These are phyloP conservation scores for Blastocystis sp. DNA, from an alignment of 352 stramenopile genomes.

Conservation along the genomic window DNA sequence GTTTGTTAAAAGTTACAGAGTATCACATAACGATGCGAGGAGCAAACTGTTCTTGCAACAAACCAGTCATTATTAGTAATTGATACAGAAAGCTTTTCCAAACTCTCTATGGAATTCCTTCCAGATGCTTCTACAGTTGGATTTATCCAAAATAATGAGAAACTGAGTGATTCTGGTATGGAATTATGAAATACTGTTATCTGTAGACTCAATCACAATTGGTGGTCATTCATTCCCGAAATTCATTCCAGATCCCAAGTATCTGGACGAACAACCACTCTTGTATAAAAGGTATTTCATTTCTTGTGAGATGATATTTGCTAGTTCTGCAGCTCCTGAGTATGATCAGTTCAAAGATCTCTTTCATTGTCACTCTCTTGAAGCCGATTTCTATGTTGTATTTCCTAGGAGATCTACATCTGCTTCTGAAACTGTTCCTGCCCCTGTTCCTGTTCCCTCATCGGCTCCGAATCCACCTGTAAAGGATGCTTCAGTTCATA, in stretches of 20 bases:
- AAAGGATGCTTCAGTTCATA: neutral
- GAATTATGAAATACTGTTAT: neutral
- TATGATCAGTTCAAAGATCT: slow-evolving; percentile 32
- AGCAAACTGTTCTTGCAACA: no score
- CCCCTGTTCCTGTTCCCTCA: neutral
- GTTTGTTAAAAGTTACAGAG: no score
- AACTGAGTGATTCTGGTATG: neutral
- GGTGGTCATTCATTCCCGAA: neutral
- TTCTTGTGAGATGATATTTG: neutral
- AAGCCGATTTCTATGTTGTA: slow-evolving; percentile 21
- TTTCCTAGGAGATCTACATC: neutral
- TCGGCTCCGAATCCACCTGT: neutral
- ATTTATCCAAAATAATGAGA: neutral
- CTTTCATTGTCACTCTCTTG: neutral
- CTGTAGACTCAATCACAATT: slow-evolving; percentile 9
- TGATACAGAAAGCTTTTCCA: no score
- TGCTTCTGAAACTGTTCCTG: neutral
- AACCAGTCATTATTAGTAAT: no score
- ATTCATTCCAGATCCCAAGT: neutral
- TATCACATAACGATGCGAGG: no score
- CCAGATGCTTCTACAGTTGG: neutral
- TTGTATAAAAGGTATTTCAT: slow-evolving; percentile 5
- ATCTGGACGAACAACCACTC: neutral
- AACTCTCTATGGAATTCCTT: neutral
- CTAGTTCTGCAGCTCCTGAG: slow-evolving; percentile 8